These are phyloP conservation scores for Ophiosphaerella herpotricha DNA, from an alignment of 2,329 filamentous ascomycete genomes.

Conservation along the genomic window DNA sequence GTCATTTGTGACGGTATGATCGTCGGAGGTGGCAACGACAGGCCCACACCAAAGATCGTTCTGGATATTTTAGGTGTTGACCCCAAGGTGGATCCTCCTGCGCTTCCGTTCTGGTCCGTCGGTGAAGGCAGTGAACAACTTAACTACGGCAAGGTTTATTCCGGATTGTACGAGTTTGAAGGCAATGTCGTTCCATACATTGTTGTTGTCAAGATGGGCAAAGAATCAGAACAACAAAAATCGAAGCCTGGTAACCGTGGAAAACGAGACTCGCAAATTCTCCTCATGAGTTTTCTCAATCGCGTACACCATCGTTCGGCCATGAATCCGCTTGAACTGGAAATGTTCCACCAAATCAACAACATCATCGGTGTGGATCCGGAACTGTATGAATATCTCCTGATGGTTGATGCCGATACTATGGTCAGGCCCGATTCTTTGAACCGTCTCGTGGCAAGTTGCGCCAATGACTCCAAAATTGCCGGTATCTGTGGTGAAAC, in stretches of 20 bases:
- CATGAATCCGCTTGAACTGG: conserved; percentile 94
- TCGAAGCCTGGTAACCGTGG: conserved; percentile 96
- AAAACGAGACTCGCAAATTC: conserved; percentile 96
- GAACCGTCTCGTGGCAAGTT: conserved; percentile 89
- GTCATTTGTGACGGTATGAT: conserved; percentile 98
- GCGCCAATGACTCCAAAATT: conserved; percentile 92
- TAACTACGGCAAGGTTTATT: conserved; percentile 98
- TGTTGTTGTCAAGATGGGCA: conserved; percentile 95
- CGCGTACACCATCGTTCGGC: conserved; percentile 91
- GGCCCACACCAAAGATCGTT: conserved; percentile 96
- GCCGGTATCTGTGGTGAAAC: conserved; percentile 98
- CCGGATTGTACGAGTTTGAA: conserved; percentile 94
- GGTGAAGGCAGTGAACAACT: conserved; percentile 88
- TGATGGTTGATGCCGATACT: conserved; percentile 98
- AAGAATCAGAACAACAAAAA: conserved; percentile 89
- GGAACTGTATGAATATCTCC: conserved; percentile 92
- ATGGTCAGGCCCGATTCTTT: conserved; percentile 89
- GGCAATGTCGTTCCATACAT: conserved; percentile 97
- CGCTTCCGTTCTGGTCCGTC: conserved; percentile 91
- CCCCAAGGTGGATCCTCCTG: conserved; percentile 92
- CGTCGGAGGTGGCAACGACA: conserved; percentile 92
- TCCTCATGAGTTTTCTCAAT: conserved; percentile 97
- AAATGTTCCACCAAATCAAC: conserved; percentile 99
- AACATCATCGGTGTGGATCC: conserved; percentile 98
- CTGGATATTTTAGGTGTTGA: conserved; percentile 96